phyloP scores from a whole-genome alignment of 78 protist genomes.

The Polysphondylium violaceum region DNA sequence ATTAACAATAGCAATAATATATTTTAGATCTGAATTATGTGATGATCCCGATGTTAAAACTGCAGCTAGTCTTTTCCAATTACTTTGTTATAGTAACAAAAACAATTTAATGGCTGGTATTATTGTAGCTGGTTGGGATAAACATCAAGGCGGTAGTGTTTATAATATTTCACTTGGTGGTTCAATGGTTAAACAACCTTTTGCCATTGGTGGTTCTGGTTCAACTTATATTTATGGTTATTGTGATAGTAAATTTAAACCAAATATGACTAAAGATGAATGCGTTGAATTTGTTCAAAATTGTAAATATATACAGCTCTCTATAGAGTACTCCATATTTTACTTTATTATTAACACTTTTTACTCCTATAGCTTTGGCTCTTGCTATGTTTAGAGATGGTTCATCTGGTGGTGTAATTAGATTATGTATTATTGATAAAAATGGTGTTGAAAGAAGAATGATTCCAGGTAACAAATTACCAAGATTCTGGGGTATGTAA shows the following conservation, averaged over 20 bases:
- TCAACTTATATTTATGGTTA: conserved; percentile 96
- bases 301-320: conserved; percentile 5
- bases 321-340: not conserved
- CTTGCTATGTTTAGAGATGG: conserved; percentile 98
- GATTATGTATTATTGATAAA: conserved; percentile 89
- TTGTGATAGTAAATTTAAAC: conserved; percentile 93
- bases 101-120: conserved; percentile 95
- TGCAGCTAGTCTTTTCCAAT: conserved; percentile 95
- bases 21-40: conserved; percentile 86
- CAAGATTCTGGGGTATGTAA: conserved; percentile 70
- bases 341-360: not conserved
- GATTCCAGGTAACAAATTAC: conserved; percentile 83
- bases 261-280: conserved; percentile 94
- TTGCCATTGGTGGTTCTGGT: conserved; percentile 98
- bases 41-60: conserved; percentile 90
- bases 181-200: conserved; percentile 86
- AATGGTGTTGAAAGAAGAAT: conserved; percentile 85
- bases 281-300: conserved; percentile 89
- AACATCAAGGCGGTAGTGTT: conserved; percentile 92
- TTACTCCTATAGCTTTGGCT: conserved; percentile 83
- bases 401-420: conserved; percentile 98
- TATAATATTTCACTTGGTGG: conserved; percentile 97
- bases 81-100: conserved; percentile 93
- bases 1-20: not conserved
- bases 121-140: conserved; percentile 98